phyloP scores from a whole-genome alignment of 306 rosid genomes.

The Erythrophleum fordii region DNA sequence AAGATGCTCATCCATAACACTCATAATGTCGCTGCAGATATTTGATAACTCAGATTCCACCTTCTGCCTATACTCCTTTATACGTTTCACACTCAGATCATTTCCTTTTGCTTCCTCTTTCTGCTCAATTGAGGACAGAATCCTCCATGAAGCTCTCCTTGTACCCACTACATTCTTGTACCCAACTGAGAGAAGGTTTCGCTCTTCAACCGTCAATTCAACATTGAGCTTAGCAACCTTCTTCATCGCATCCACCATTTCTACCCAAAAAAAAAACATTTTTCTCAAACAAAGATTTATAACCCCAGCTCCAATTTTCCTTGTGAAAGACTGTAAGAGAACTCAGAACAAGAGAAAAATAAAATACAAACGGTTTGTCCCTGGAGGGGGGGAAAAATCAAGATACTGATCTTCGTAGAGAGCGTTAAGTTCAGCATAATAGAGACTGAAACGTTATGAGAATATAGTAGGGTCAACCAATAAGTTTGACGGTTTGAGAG shows the following conservation, averaged over 20 bases:
- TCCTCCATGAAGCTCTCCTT: slow-evolving; percentile 56
- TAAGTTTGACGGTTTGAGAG: neutral
- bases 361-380: neutral
- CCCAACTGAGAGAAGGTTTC: slow-evolving; percentile 50
- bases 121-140: slow-evolving; percentile 50
- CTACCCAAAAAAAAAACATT: slow-evolving; percentile 16
- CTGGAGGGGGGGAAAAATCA: neutral
- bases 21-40: slow-evolving; percentile 48
- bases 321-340: neutral
- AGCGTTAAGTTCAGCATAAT: neutral
- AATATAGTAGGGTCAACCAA: neutral
- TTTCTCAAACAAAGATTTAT: neutral
- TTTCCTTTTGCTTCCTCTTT: slow-evolving; percentile 52
- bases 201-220: slow-evolving; percentile 50
- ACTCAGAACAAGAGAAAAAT: neutral
- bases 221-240: slow-evolving; percentile 52
- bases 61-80: slow-evolving; percentile 46
- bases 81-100: slow-evolving; percentile 44
- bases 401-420: neutral
- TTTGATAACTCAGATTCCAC: slow-evolving; percentile 46
- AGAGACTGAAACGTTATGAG: neutral
- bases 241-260: slow-evolving; percentile 56
- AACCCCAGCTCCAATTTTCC: neutral
- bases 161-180: slow-evolving; percentile 51
- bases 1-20: slow-evolving; percentile 47